Evolutionary conservation across 192 early-diverging fungal genomes (phyloP), one percentile per base, ranked within the genome.

Genomic region (Umbelopsis sp.): DNA sequence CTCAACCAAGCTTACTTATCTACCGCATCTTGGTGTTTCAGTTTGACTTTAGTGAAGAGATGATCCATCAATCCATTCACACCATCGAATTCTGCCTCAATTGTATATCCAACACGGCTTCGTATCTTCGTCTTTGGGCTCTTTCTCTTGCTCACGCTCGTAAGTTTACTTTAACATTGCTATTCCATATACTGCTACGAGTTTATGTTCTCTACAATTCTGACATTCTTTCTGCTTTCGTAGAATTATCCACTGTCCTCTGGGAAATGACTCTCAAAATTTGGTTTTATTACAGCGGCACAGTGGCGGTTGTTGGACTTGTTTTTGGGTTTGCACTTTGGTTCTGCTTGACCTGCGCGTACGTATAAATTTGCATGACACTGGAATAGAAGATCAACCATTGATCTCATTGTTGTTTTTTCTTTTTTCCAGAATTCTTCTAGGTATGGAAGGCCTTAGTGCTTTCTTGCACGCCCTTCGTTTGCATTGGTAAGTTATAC

Each of bases 111-210:
- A 97, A 99, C 84, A 99, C 98, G 17, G 98, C 98, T 3, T 97
- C 95, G 24, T 99, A 99, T 73, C 91, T 99, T 66, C 96, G 98
- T 73, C 87, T 99, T 65, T 99, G 98, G 98, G 98, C 98, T 66
- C 81, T 99, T 59, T 97, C 96, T 21, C 85, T 99, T 47, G 98
- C 98, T 0, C 98, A 99, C 72, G 96, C 96, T 34, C 97, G 90
- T 91, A 77, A 80, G 86, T 85, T 14, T n/a, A n/a, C n/a, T 16
- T 45, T 32, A 5, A n/a, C 29, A 43, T 34, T 66, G n/a, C n/a
- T n/a, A n/a, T n/a, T n/a, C n/a, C n/a, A n/a, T n/a, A n/a, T n/a
- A n/a, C n/a, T n/a, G n/a, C n/a, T n/a, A n/a, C n/a, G n/a, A n/a
- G n/a, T n/a, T n/a, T n/a, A n/a, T n/a, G n/a, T n/a, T n/a, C 16